Percentiles rank a stretch among this genome's conserved stretches.
Evolutionary conservation across 1,284 basidiomycete species (phyloP).

Genomic region (Binderoboletus segoi): DNA sequence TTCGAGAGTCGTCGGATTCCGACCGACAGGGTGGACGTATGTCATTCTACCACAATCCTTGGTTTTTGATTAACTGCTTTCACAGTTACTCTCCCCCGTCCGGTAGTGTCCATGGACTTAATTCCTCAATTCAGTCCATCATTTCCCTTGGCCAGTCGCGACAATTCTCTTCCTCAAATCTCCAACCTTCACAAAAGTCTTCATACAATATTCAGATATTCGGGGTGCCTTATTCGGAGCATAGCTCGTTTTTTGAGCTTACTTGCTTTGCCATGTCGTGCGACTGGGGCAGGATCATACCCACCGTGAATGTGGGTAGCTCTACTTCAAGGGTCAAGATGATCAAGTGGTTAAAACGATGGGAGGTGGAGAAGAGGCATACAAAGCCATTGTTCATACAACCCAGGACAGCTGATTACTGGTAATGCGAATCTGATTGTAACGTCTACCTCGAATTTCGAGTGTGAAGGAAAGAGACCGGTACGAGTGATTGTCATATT

Average conservation of each 20-base stretch:
- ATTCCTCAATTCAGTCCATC: constrained; percentile 65
- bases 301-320: constrained; percentile 93
- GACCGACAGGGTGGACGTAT: constrained; percentile 95
- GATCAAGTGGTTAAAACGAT: constrained; percentile 83
- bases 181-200: constrained; percentile 75
- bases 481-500: constrained; percentile 6
- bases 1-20: constrained; percentile 77
- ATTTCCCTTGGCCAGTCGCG: constrained; percentile 67
- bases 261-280: constrained; percentile 92
- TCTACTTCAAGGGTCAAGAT: constrained; percentile 81
- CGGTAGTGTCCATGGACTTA: constrained; percentile 66
- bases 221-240: constrained; percentile 94
- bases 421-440: constrained; percentile 43
- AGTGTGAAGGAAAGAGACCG: neutral
- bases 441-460: neutral
- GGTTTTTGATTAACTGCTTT: constrained; percentile 1
- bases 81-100: constrained; percentile 71
- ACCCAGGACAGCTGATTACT: constrained; percentile 66
- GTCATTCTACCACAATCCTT: constrained; percentile 31
- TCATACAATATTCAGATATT: constrained; percentile 73
- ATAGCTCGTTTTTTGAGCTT: constrained; percentile 92
- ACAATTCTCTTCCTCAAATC: constrained; percentile 66
- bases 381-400: constrained; percentile 56
- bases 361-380: constrained; percentile 78
- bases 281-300: constrained; percentile 84